phyloP scores from a whole-genome alignment of 2,329 filamentous ascomycete species.

The Leptographium flavum region DNA sequence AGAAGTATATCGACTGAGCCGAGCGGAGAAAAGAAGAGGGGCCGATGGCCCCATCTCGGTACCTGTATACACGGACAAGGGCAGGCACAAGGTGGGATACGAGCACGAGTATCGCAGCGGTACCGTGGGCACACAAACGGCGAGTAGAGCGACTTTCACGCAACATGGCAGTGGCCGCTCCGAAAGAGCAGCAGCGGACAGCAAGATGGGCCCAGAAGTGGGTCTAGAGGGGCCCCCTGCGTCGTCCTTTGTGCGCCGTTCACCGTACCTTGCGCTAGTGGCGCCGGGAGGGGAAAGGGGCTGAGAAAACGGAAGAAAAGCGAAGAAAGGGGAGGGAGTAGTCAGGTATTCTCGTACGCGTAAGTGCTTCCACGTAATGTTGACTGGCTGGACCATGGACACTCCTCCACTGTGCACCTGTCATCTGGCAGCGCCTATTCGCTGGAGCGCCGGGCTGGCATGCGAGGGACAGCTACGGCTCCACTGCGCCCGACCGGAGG shows the following conservation, averaged over 20 bases:
- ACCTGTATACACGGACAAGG: too few species aligned
- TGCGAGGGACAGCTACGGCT: too few species aligned
- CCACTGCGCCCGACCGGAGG: too few species aligned
- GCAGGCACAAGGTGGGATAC: neutral
- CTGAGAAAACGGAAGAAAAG: neutral
- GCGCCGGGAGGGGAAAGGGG: constrained; percentile 2
- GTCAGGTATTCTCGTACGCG: too few species aligned
- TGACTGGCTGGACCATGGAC: neutral
- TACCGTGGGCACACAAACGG: neutral
- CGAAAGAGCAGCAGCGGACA: neutral
- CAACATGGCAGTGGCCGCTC: neutral
- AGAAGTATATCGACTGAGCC: too few species aligned
- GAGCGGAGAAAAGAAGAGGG: neutral
- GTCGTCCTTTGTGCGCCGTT: too few species aligned
- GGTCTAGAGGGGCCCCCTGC: neutral
- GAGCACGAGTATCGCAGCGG: neutral
- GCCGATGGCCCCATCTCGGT: neutral
- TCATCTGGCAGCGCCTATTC: neutral
- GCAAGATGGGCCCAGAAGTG: neutral
- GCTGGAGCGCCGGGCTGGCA: neutral
- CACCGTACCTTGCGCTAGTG: constrained; percentile 13
- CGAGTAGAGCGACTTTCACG: neutral
- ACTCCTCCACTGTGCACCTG: too few species aligned
- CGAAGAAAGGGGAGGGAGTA: neutral
- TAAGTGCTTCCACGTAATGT: too few species aligned